Evolutionary conservation across 345 rosid genomes (phyloP), one percentile per base, ranked within the genome.

Genomic region (Bruguiera gymnorhiza): DNA sequence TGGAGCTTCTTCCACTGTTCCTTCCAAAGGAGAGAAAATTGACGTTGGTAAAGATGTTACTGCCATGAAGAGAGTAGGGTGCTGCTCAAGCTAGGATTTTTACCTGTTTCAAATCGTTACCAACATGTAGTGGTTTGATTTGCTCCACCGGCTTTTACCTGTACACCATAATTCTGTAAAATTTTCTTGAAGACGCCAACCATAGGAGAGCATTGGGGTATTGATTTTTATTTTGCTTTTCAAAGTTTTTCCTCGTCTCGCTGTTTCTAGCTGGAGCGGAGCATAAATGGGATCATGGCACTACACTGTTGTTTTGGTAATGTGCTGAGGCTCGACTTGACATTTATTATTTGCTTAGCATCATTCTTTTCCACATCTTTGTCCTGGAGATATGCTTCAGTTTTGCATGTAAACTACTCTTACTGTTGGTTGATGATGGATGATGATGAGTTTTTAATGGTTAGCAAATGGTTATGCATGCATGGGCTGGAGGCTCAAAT

Each of bases 1-100:
- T 57, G 76, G 82, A 2, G 82, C 74, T 24, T 75, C 83, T 62
- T 81, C 91, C 3, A 74, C 85, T 68, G 88, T 80, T 59, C 95
- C 96, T 1, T 77, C 94, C 1, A 82, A 87, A 82, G 98, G 95
- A 43, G 98, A 92, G 89, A 88, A 90, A 70, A 92, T 92, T 6
- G 96, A 92, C 65, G 80, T 92, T 16, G 64, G 79, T 80, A 83
- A 85, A 74, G 98, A 93, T 74, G 98, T 93, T 61, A 89, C 98
- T n/a, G 98, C 89, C 5, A 79, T 93, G 75, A 93, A 90, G 92
- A 89, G 79, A 80, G 90, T 82, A 0, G 92, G 96, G 55, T 93
- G 98, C 87, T 93, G 98, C 88, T 89, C 93, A 6, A 86, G 80
- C 73, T 90, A 88, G 85, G 65, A 34, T 43, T 66, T 65, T 70